Evolutionary conservation across 2,329 filamentous ascomycete genomes (phyloP), one percentile per base, ranked within the genome.

Genomic region (Colletotrichum sp.): DNA sequence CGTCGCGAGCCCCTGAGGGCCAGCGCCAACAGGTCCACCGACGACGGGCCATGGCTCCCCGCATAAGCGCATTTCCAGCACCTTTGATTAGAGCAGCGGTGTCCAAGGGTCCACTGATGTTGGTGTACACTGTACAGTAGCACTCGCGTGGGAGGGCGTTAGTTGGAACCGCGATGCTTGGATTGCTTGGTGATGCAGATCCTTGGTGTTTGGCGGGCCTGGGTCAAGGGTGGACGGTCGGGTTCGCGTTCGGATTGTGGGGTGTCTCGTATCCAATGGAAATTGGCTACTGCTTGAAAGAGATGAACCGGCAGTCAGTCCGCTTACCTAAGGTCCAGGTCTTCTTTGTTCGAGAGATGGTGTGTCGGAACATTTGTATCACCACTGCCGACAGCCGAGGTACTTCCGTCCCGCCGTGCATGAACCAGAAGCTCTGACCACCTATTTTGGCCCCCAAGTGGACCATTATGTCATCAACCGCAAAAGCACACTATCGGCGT

Each of bases 191-290:
- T 28, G 39, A 59, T 44, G 73, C 69, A 49, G 72, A 75, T 67
- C 62, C 59, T 60, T 62, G 69, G 39, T 74, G 59, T 70, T 74
- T 36, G 49, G 49, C 52, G 36, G 68, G 57, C 26, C 30, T 28
- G 7, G 52, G 60, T 44, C 72, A 75, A 30, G 69, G 72, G 28
- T 64, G 36, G 6, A 36, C 6, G 32, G 21, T 76, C 69, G 68
- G 60, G 24, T 75, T 75, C 73, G 73, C 13, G 39, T 76, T 76
- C 73, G 73, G 8, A 73, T 69, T 64, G 18, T 71, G 52, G 68
- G 26, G 24, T 28, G 60, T 55, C 52, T 74, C 66, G 71, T 70
- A 57, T 16, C 21, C 21, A 26, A 32, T 52, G 57, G 26, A 60
- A n/a, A 60, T 60, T 62, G 18, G 59, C 6, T 2, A 28, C 28